Conservation (phyloP, 495 filamentous ascomycete genomes). For the Neurospora terricola region DNA sequence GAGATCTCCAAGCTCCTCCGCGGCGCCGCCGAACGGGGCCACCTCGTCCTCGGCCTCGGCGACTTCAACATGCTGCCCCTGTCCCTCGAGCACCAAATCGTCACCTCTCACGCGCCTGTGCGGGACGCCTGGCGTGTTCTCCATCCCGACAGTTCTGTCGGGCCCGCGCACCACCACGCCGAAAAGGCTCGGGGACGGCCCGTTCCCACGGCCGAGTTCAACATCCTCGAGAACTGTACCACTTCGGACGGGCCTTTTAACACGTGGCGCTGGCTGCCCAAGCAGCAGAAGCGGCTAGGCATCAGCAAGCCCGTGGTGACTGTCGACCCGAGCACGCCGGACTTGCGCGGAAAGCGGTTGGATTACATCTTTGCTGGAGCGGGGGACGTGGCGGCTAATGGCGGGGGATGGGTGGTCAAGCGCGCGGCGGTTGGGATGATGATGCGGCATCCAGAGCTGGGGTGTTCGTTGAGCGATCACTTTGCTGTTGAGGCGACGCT, state of each 20-base stretch:
- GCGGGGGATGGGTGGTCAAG: conserved; percentile 55
- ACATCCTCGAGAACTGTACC: conserved; percentile 68
- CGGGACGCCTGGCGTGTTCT: conserved; percentile 72
- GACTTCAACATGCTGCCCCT: conserved; percentile 94
- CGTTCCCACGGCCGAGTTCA: conserved; percentile 61
- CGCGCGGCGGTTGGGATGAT: conserved; percentile 68
- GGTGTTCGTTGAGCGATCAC: conserved; percentile 85
- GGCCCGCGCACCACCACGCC: conserved; percentile 50
- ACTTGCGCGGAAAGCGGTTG: conserved; percentile 72
- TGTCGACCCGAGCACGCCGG: conserved; percentile 46
- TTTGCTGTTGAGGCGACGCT: conserved; percentile 73
- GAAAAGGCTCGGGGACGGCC: conserved; percentile 48
- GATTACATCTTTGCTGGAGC: conserved; percentile 76
- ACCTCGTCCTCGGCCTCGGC: conserved; percentile 74
- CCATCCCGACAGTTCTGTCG: conserved; percentile 71
- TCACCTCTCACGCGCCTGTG: conserved; percentile 69
- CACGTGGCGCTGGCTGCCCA: conserved; percentile 84
- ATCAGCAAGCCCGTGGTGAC: conserved; percentile 35
- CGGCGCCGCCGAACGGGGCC: conserved; percentile 72
- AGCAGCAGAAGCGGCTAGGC: conserved; percentile 46
- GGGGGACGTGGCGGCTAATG: conserved; percentile 16
- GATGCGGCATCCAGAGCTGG: conserved; percentile 66
- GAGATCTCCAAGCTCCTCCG: conserved; percentile 88
- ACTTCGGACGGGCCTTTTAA: conserved; percentile 82
- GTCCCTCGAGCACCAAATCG: conserved; percentile 76